Base-by-base conservation (phyloP, 352 stramenopile species). In the Globisporangium radiosum region DNA sequence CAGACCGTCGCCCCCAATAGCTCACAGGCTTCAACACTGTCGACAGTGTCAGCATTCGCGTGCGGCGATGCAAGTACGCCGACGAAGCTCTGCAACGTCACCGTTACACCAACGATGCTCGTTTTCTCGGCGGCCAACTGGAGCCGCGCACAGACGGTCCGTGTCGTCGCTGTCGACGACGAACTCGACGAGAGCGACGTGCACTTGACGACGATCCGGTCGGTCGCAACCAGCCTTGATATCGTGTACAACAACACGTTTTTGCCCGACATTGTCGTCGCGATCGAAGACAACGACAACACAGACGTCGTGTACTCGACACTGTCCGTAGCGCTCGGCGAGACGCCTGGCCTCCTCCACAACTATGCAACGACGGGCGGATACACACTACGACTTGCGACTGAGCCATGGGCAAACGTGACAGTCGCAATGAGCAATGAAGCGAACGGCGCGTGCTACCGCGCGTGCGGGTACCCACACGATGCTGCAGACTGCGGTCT, bases 341-440 rank as follows among this genome's bases (percentile, higher is more conserved):
- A 90, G 57, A 85, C 72, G 25, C 39, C 38, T 3, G 68, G 56
- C 3, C 54, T 25, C 4, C 25, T 10, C 5, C 43, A 74, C 2
- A 64, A 64, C 17, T 72, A 71, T 14, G 52, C 63, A 0, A 71
- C 63, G 1, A 43, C 58, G 2, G 63, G 63, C n/a, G 65, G 62
- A 14, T 92, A 92, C 57, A 65, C 66, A 0, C 68, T 92, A 33
- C 57, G 69, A 14, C 56, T 92, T 0, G 25, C 65, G 15, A 88
- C 76, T 0, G 83, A 92, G 52, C 83, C 80, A 3, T 92, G 77
- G 65, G 70, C 78, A 1, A 82, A 87, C 39, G 80, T 92, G 10
- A 90, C 80, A 1, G 75, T 92, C 37, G 75, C 80, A 3, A 88
- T 92, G 69, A 89, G 76, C 52, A 92, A 90, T 48, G 80, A 92